Base-by-base conservation (phyloP, 306 rosid species). In the Cicer chorassanicum region DNA sequence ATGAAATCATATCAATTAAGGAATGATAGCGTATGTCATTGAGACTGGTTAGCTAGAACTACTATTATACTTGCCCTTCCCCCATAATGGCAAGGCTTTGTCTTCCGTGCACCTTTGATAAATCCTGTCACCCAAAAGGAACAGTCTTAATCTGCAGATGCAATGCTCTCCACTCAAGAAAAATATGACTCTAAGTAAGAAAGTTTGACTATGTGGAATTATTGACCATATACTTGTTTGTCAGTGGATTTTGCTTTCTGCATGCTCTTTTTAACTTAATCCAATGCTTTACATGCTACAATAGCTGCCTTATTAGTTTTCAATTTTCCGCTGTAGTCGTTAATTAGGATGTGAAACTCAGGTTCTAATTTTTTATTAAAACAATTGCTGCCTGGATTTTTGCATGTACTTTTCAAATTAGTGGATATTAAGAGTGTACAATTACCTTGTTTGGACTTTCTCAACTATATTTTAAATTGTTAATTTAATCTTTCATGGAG, bases 301-400 rank as follows among this genome's bases (percentile, higher is more conserved):
- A 0, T 38, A 39, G 44, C 54, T 70, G 40, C 49, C 34, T 16
- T 39, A 39, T 38, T 53, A 38, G 64, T 57, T 38, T 70, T 50
- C 16, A 36, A 34, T 69, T 8, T 69, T 69, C 12, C 1, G 16
- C 46, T 36, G 14, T 50, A 14, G 48, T 18, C 38, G 14, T 14
- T 50, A 14, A 34, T 45, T 67, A 19, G 72, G 55, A 61, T 36
- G 36, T 6, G 45, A 61, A 61, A 61, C 45, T n/a, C 1, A 2
- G 66, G 19, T 13, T 60, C 66, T 34, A 60, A 12, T 60, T 36
- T 36, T 36, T 60, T 13, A 24, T 2, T 57, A n/a, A 60, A 60
- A 34, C 42, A 45, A 67, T 45, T 67, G 42, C 38, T 21, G 56
- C 56, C 9, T 19, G 56, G 56, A 44, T 36, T 67, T 45, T 67